Evolutionary conservation across 345 rosid genomes (phyloP), one percentile per base, ranked within the genome.

Genomic region (Sonneratia alba): DNA sequence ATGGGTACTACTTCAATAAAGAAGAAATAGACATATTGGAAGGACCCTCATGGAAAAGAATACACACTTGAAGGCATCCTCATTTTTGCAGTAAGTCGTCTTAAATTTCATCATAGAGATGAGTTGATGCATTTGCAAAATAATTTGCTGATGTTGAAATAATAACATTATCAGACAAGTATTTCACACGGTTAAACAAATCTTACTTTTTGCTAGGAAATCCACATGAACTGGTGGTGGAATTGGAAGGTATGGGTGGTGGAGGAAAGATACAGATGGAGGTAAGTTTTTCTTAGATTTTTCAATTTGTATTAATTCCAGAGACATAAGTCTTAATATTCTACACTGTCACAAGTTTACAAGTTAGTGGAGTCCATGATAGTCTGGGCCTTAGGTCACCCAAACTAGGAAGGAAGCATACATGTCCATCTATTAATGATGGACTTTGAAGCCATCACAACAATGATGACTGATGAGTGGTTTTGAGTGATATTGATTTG

Each of bases 161-260:
- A 24, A 27, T 12, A 27, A 62, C 37, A 12, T 7, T 7, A 57
- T 57, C 34, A 57, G 32, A 32, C 11, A 57, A 57, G 0, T 11
- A 27, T 13, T 27, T 62, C 66, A 32, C 27, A 22, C 22, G 14
- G 34, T 63, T 69, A 67, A 68, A 32, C 36, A 21, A 63, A 57
- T 32, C 57, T 22, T 53, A 42, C 75, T 27, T 71, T 80, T 78
- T 77, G 57, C 72, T 76, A 93, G 98, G 98, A 74, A 79, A 85
- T 71, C 68, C 75, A 77, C 91, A 91, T 68, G 85, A 89, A 78
- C 72, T 88, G 75, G 76, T 85, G 75, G 83, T 89, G 72, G 93
- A 94, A 78, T 84, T 94, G 86, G 97, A 91, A 81, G 97, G 98
- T 69, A 94, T 91, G 87, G 98, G 97, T 59, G 91, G 98, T 65